phyloP scores from a whole-genome alignment of 2,329 filamentous ascomycete species.

The Trichophyton rubrum region DNA sequence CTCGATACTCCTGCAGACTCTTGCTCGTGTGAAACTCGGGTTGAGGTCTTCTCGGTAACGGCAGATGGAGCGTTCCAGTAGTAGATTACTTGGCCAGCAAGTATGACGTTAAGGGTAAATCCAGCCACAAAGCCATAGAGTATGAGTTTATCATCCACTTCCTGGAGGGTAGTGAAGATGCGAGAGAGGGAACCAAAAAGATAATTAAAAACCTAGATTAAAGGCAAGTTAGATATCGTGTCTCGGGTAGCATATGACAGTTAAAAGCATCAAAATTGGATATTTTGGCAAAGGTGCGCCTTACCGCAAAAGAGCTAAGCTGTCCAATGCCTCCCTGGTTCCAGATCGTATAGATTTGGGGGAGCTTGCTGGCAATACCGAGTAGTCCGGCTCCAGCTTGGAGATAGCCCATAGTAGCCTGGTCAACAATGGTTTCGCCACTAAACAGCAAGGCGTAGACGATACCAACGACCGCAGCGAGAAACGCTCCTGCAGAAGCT shows the following conservation, averaged over 20 bases:
- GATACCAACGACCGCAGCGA: slow-evolving; percentile 60
- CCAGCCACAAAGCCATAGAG: slow-evolving; percentile 89
- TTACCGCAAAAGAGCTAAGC: slow-evolving; percentile 87
- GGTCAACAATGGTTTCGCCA: slow-evolving; percentile 48
- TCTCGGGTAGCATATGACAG: slow-evolving; percentile 1
- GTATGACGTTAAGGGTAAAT: slow-evolving; percentile 74
- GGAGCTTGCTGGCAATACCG: slow-evolving; percentile 79
- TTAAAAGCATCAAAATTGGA: neutral
- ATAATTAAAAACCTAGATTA: slow-evolving; percentile 84
- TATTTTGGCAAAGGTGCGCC: slow-evolving; percentile 25
- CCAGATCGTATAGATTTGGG: slow-evolving; percentile 82
- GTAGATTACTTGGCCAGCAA: slow-evolving; percentile 83
- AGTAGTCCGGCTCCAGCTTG: slow-evolving; percentile 76
- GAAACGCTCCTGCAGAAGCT: slow-evolving; percentile 59
- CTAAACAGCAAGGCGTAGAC: slow-evolving; percentile 57
- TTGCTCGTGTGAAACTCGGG: slow-evolving; percentile 18
- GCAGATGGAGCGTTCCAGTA: slow-evolving; percentile 66
- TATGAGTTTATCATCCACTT: slow-evolving; percentile 93
- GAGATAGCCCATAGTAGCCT: slow-evolving; percentile 56
- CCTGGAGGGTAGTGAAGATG: slow-evolving; percentile 95
- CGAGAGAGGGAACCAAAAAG: slow-evolving; percentile 81
- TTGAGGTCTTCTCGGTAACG: slow-evolving; percentile 10
- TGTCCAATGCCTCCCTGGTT: slow-evolving; percentile 81
- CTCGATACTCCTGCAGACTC: slow-evolving; percentile 27
- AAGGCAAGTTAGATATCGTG: neutral